Conservation (phyloP, 257 asterid genomes). For the Penstemon davidsonii region DNA sequence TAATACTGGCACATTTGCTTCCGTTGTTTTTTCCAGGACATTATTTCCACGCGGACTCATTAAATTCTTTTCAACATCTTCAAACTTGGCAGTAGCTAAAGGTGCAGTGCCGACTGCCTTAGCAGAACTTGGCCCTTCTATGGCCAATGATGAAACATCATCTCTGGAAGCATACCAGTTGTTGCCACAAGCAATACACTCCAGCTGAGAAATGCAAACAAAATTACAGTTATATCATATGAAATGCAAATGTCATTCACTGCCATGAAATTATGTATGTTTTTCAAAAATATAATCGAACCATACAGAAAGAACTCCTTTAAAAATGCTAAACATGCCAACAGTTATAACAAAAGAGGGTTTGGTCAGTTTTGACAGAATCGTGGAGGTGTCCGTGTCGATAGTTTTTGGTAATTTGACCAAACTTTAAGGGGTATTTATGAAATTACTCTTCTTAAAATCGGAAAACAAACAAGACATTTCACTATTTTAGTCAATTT, state of each 20-base stretch:
- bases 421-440: too few species aligned
- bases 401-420: too few species aligned
- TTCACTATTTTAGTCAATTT: too few species aligned
- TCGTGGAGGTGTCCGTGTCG: too few species aligned
- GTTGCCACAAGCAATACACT: conserved; percentile 76
- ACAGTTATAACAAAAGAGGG: not conserved
- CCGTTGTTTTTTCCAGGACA: conserved; percentile 50
- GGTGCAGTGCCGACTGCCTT: conserved; percentile 58
- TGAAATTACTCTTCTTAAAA: too few species aligned
- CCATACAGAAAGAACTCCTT: not conserved
- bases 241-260: not conserved
- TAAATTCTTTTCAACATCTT: conserved; percentile 61
- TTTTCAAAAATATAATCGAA: not conserved
- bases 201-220: conserved; percentile 50
- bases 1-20: conserved; percentile 43
- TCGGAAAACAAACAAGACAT: too few species aligned
- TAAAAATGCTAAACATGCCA: not conserved
- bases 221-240: conserved; percentile 5
- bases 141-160: conserved; percentile 62
- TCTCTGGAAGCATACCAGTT: conserved; percentile 83
- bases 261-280: not conserved
- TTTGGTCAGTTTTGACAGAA: too few species aligned
- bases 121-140: conserved; percentile 55
- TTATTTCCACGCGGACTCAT: conserved; percentile 57
- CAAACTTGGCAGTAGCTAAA: conserved; percentile 67